Base-by-base conservation (phyloP, 2,329 filamentous ascomycete genomes). In the Ceratocystis eucalypticola region DNA sequence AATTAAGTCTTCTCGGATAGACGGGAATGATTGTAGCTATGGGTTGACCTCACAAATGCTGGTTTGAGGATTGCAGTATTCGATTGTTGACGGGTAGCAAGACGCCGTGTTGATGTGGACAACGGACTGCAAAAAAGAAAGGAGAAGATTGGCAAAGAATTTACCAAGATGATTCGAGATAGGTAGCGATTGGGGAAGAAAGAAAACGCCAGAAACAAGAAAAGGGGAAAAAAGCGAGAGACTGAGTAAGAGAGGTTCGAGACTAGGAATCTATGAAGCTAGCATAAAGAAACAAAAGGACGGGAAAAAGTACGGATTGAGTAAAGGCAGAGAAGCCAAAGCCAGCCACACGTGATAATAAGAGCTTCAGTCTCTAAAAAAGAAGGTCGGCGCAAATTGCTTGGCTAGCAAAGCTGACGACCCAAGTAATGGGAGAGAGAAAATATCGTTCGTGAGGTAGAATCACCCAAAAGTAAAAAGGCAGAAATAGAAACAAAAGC, bases 281-380 rank as follows among this genome's bases (percentile, higher is more conserved):
- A 22, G 44, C 10, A 53, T 30, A n/a, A 41, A 64, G 46, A 53
- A 62, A 30, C 62, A 46, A 64, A 48, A 53, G 28, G 15, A 65
- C 62, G 17, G 25, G 45, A 25, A 61, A 28, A 55, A 55, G 61
- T 17, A 66, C 45, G 45, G 41, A 66, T 66, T 28, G 28, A 66
- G 57, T 59, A 50, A 66, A 66, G 59, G 62, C 46, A 30, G 7
- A 66, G 33, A 62, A 48, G 28, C n/a, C 33, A 28, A 50, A 15
- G 22, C 64, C 61, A 33, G 61, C 44, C 61, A 63, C 61, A 59
- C 55, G 25, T 59, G 55, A 59, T 59, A 37, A 59, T 57, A 15
- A 22, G 25, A 57, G 25, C 53, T 28, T 57, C 12, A 28, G 10
- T 57, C 53, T 30, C 53, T 57, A 57, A 12, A 57, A 28, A 28